Base-by-base conservation (phyloP, 306 rosid genomes). In the Prunus salicina region DNA sequence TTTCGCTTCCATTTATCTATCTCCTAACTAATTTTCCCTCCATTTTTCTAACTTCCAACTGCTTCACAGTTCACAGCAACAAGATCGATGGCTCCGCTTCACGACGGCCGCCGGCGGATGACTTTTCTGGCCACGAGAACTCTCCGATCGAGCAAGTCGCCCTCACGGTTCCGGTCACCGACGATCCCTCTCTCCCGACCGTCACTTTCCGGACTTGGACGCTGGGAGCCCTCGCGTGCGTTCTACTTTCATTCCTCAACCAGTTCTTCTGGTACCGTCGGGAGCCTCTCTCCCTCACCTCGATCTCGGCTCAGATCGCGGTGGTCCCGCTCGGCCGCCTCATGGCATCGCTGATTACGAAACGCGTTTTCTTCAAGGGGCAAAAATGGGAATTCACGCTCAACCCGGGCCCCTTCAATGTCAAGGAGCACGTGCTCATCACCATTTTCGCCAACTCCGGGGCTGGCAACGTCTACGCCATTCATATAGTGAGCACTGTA, bases 361-460 rank as follows among this genome's bases (percentile, higher is more conserved):
- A 71, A 11, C 70, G 79, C n/a, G 84, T 75, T 5, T 85, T 82
- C 82, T 80, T 85, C 65, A 18, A 68, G 62, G 89, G 86, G 65
- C 55, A 30, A 69, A 78, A 62, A 24, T 82, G 74, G 70, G 81
- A 79, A 73, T 82, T 82, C 73, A 68, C 84, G 7, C 86, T 85
- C 60, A 85, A 85, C 25, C 86, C 89, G 1, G 89, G 86, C 0
- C 82, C 80, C 12, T 85, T 85, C 78, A 85, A 85, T 34, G 80
- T 82, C 24, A 85, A 85, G 53, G 89, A 85, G 82, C 89, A 85
- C 64, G 89, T 85, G 45, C 84, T 85, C 9, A 85, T 85, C 64
- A 85, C 89, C 16, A 85, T 85, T 69, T 85, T 85, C 41, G 89
- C 89, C 30, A 85, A 82, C 69, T 85, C 89, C 30, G 89, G 89